Conservation (phyloP, 306 rosid genomes). For the Alnus rubra region DNA sequence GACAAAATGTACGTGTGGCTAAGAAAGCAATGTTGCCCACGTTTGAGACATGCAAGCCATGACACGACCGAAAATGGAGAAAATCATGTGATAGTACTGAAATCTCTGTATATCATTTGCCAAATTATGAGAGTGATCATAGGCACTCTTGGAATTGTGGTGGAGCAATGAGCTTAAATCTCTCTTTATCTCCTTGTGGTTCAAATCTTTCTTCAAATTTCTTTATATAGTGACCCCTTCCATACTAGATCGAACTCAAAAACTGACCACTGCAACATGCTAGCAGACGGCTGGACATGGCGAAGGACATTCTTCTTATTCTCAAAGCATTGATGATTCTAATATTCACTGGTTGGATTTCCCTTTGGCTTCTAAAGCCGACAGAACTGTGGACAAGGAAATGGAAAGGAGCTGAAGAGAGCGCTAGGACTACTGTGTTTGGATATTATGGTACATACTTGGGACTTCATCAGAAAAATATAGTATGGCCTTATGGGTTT, state of each 20-base stretch:
- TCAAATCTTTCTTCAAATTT: constrained; percentile 14
- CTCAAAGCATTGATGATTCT: constrained; percentile 48
- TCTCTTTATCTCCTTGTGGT: constrained; percentile 21
- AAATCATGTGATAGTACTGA: constrained; percentile 3
- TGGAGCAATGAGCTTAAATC: constrained; percentile 27
- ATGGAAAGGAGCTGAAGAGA: constrained; percentile 78
- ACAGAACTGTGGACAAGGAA: constrained; percentile 69
- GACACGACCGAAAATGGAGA: neutral
- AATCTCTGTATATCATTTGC: constrained; percentile 6
- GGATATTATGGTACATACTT: constrained; percentile 72
- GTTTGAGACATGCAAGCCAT: too few relatives aligned
- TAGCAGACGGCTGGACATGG: constrained; percentile 33
- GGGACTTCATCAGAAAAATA: neutral
- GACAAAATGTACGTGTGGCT: too few relatives aligned
- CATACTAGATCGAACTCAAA: constrained; percentile 15
- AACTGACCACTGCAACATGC: too few relatives aligned
- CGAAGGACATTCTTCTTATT: constrained; percentile 43
- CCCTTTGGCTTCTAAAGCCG: constrained; percentile 83
- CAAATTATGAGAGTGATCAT: constrained; percentile 17
- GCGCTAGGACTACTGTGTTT: constrained; percentile 53
- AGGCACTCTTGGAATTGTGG: constrained; percentile 40
- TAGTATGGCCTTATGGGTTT: too few relatives aligned
- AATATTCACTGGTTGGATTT: constrained; percentile 59
- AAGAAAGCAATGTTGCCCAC: too few relatives aligned
- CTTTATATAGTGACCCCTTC: constrained; percentile 26